Evolutionary conservation across 192 early-diverging fungal genomes (phyloP).

Genomic region (Gaertneriomyces sp.): DNA sequence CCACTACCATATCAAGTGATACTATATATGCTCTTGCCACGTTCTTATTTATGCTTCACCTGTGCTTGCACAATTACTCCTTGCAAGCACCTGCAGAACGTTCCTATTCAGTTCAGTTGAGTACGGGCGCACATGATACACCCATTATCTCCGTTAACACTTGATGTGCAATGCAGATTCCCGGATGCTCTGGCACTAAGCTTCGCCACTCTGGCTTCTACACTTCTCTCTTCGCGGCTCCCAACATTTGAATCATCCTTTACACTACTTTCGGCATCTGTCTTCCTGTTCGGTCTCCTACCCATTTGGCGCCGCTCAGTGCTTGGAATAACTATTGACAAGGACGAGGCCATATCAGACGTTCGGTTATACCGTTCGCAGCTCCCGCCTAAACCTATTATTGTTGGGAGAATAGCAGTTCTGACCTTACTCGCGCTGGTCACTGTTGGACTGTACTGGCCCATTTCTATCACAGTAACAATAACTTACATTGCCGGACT

Average conservation of each 20-base stretch:
- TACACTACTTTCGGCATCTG: conserved; percentile 79
- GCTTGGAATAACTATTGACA: no score
- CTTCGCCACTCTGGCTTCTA: conserved; percentile 90
- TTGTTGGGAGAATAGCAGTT: background rate
- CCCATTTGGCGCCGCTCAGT: conserved; percentile 79
- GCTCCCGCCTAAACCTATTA: no score
- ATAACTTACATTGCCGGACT: conserved; percentile 60
- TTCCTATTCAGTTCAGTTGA: no score
- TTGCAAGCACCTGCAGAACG: background rate
- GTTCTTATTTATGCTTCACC: conserved; percentile 76
- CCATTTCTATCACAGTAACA: conserved; percentile 47
- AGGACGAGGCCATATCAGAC: no score
- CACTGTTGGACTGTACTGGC: conserved; percentile 7
- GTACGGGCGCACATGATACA: no score
- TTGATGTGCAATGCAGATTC: conserved; percentile 46
- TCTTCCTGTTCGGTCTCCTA: conserved; percentile 92
- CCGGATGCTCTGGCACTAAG: conserved; percentile 96
- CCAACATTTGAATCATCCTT: conserved; percentile 81
- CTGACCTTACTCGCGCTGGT: conserved; percentile 15
- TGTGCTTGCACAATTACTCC: conserved; percentile 83
- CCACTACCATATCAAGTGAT: conserved; percentile 82
- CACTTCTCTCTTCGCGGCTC: conserved; percentile 84
- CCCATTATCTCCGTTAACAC: no score
- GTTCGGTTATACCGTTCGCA: no score
- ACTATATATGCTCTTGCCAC: conserved; percentile 91